Conservation (phyloP, 495 filamentous ascomycete species). For the Jackrogersella minutella region DNA sequence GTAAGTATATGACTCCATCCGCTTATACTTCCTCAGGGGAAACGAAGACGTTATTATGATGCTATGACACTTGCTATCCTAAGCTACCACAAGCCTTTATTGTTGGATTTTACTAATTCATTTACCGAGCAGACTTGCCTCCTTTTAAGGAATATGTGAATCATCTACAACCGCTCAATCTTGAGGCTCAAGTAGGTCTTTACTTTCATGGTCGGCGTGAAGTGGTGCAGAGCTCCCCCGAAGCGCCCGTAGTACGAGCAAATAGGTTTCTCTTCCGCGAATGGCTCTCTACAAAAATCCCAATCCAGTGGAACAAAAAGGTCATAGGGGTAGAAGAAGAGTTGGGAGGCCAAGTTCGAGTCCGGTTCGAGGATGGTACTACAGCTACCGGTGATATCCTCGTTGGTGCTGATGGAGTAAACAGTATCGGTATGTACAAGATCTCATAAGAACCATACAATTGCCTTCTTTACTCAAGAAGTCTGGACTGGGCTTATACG, state of each 20-base stretch:
- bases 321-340: slow-evolving; percentile 42
- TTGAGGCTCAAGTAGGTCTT: slow-evolving; percentile 56
- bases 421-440: slow-evolving; percentile 42
- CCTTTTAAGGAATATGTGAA: slow-evolving; percentile 48
- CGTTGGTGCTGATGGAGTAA: slow-evolving; percentile 60
- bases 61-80: no score
- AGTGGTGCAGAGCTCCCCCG: slow-evolving; percentile 36
- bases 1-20: slow-evolving; percentile 40
- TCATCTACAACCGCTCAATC: slow-evolving; percentile 54
- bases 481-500: background rate
- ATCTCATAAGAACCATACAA: no score
- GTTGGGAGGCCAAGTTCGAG: slow-evolving; percentile 60
- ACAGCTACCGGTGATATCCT: slow-evolving; percentile 57
- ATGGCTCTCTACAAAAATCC: slow-evolving; percentile 43
- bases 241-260: slow-evolving; percentile 56
- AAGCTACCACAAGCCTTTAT: background rate
- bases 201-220: slow-evolving; percentile 22
- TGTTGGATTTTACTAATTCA: background rate
- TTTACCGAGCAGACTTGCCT: slow-evolving; percentile 24
- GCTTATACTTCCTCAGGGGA: no score
- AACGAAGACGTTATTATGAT: no score
- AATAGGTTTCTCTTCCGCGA: slow-evolving; percentile 49
- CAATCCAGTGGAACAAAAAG: slow-evolving; percentile 49
- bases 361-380: slow-evolving; percentile 75
- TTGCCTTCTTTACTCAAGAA: background rate